Evolutionary conservation across 352 stramenopile species (phyloP).

Genomic region (Pythium utonaiense): DNA sequence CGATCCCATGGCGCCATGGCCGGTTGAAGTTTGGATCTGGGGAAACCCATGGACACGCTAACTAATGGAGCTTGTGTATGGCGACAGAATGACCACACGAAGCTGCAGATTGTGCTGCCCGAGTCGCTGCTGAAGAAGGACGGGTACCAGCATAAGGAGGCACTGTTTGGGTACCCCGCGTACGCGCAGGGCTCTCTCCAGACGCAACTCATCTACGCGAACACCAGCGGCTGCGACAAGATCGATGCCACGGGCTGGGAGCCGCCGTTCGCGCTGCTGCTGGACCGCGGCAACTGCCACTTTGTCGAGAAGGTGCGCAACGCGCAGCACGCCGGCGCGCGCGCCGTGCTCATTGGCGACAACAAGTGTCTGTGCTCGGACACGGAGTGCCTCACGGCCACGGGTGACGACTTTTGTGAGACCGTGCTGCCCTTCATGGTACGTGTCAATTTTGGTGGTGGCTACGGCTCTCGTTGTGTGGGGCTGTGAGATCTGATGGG

Average conservation of each 20-base stretch:
- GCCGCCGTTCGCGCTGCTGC: slow-evolving; percentile 93
- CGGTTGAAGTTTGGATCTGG: slow-evolving; percentile 20
- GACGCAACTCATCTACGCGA: slow-evolving; percentile 89
- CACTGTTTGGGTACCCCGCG: slow-evolving; percentile 94
- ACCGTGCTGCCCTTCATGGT: slow-evolving; percentile 84
- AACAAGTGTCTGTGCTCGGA: slow-evolving; percentile 95
- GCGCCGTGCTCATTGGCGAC: slow-evolving; percentile 95
- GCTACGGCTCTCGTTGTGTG: not conserved
- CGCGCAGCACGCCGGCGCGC: slow-evolving; percentile 90
- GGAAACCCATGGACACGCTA: too few relatives aligned
- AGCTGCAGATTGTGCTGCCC: slow-evolving; percentile 87
- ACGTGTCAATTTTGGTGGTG: not conserved
- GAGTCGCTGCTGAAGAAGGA: slow-evolving; percentile 88
- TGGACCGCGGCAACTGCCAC: slow-evolving; percentile 94
- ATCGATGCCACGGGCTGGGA: slow-evolving; percentile 82
- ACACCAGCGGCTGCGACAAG: slow-evolving; percentile 73
- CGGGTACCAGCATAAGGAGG: slow-evolving; percentile 95
- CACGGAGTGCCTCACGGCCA: slow-evolving; percentile 62
- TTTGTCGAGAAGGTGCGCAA: slow-evolving; percentile 95
- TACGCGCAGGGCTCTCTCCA: slow-evolving; percentile 89
- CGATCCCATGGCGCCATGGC: not conserved
- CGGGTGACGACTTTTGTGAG: slow-evolving; percentile 85
- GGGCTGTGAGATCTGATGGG: not conserved
- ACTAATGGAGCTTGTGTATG: slow-evolving; percentile 13
- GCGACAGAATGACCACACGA: slow-evolving; percentile 78